Base-by-base conservation (phyloP, 495 filamentous ascomycete genomes). In the Achaetomiella virescens region DNA sequence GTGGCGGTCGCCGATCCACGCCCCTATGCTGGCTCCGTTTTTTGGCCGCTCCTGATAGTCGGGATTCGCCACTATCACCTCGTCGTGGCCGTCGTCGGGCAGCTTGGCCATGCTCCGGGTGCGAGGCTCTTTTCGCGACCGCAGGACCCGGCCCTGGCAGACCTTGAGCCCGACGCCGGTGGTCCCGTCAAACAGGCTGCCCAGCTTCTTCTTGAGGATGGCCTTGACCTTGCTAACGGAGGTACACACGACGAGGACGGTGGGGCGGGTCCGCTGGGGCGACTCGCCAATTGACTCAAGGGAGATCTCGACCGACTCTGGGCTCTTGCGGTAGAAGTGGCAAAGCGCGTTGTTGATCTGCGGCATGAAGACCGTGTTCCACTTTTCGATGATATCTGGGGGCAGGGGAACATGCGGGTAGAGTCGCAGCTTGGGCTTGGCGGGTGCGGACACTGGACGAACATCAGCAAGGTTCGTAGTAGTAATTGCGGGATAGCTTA, bases 21-120 rank as follows among this genome's bases (percentile, higher is more conserved):
- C 91, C 17, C 92, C 92, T 55, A 97, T 96, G 22, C 90, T 95
- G 2, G 92, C 92, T 1, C 92, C 92, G 49, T 90, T 95, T 0
- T 83, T 65, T 1, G 92, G 91, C 54, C 78, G 79, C 55, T 84
- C 74, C 66, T 97, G 91, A 61, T 89, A 86, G 17, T 75, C 76
- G 0, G 77, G 77, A 59, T 88, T 88, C 12, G 76, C 75, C 7
- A 74, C 76, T 9, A 65, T 65, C 6, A 67, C 44, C 41, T 77
- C 71, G 14, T 69, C 71, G 6, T 63, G 62, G 25, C 29, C 42
- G 12, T 67, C 63, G 25, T 57, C 65, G 55, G 47, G 60, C 0
- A 52, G 1, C 3, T 60, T 68, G 33, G 69, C 66, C 71, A 71
- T 75, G 54, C 71, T 72, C 15, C 70, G 65, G 14, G 35, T 59